Percentiles rank a stretch among this genome's conserved stretches.
Evolutionary conservation across 306 rosid species (phyloP).

Genomic region (Sicyos baderoa): DNA sequence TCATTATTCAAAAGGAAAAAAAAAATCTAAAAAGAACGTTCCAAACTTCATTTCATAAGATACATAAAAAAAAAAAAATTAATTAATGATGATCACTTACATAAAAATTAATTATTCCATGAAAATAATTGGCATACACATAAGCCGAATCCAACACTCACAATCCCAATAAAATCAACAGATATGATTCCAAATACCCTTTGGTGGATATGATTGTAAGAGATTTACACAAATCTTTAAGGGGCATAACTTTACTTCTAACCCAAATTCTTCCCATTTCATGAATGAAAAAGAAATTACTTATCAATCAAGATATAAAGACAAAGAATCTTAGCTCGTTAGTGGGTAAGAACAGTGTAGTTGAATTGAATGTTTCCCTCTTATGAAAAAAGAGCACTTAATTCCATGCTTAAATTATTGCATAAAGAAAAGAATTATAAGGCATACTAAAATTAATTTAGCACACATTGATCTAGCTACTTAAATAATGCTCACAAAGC

Average conservation of each 20-base stretch:
- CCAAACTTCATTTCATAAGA: no score
- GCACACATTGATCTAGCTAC: no score
- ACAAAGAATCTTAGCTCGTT: constrained; percentile 1
- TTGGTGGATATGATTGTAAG: constrained; percentile 6
- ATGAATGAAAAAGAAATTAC: not conserved
- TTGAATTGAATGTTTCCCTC: constrained; percentile 1
- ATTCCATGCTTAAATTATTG: not conserved
- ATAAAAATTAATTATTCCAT: no score
- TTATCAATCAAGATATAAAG: constrained; percentile 5
- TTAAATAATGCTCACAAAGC: not conserved
- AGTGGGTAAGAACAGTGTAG: constrained; percentile 7
- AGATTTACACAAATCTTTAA: constrained; percentile 6
- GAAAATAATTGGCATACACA: no score
- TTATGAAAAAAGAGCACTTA: not conserved
- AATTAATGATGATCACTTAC: no score
- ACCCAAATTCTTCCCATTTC: constrained; percentile 8
- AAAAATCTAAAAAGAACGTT: no score
- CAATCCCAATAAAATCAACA: not conserved
- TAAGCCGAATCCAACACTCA: no score
- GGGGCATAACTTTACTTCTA: not conserved
- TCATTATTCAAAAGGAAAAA: no score
- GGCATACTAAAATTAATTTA: no score
- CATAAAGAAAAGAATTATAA: not conserved
- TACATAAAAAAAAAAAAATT: no score
- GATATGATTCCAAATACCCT: constrained; percentile 14